Evolutionary conservation across 805 yeast species (phyloP).

Genomic region (Saccharomycopsis olivae): DNA sequence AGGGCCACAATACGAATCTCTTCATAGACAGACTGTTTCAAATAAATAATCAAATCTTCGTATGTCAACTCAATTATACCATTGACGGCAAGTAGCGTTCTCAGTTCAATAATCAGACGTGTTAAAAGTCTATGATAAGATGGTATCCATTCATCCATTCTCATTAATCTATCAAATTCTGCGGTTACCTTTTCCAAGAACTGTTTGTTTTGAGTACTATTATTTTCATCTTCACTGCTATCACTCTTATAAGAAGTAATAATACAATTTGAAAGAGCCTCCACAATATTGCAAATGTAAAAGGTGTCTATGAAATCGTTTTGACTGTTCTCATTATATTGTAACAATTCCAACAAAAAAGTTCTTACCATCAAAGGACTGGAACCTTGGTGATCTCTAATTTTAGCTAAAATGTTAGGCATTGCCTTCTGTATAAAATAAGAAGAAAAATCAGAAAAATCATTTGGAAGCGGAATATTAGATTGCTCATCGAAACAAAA

Average conservation of each 20-base stretch:
- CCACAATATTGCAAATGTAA: constrained; percentile 51
- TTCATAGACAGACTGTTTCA: constrained; percentile 34
- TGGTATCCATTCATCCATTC: constrained; percentile 82
- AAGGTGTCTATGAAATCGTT: constrained; percentile 67
- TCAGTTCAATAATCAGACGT: constrained; percentile 45
- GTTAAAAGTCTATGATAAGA: constrained; percentile 52
- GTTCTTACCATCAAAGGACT: constrained; percentile 49
- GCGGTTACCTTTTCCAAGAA: constrained; percentile 40
- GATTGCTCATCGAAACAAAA: constrained; percentile 62
- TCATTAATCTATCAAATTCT: constrained; percentile 65
- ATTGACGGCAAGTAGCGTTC: constrained; percentile 44
- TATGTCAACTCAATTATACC: constrained; percentile 44
- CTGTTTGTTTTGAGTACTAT: constrained; percentile 24
- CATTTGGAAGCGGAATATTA: constrained; percentile 66
- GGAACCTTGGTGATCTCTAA: constrained; percentile 53
- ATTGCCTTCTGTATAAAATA: constrained; percentile 65
- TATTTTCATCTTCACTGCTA: constrained; percentile 19
- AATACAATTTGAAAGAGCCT: constrained; percentile 34
- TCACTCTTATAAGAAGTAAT: constrained; percentile 24
- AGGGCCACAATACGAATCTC: constrained; percentile 61
- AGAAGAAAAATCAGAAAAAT: constrained; percentile 60
- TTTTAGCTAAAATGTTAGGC: constrained; percentile 46
- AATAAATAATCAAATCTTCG: constrained; percentile 44
- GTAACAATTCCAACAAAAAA: constrained; percentile 58
- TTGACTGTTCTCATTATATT: constrained; percentile 77